Percentiles rank a stretch among this genome's conserved stretches.
These are phyloP conservation scores for Blastocystis sp. DNA, from an alignment of 352 stramenopile species.

Conservation along the genomic window DNA sequence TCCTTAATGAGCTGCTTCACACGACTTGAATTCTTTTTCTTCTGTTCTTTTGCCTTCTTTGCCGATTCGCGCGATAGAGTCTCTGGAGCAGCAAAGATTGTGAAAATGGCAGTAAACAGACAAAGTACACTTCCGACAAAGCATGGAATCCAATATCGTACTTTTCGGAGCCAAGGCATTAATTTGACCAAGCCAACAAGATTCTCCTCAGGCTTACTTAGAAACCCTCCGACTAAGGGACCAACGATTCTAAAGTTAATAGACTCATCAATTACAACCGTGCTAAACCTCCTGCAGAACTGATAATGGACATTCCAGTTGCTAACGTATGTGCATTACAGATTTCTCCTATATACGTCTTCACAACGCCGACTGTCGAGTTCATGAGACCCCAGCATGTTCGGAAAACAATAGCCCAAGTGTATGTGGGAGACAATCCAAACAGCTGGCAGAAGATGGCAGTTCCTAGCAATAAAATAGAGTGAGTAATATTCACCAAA, in stretches of 20 bases:
- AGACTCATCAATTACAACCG: neutral
- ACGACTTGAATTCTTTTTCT: constrained; percentile 1
- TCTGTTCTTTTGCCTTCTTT: neutral
- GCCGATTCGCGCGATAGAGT: neutral
- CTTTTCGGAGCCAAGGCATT: constrained; percentile 45
- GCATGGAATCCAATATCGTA: constrained; percentile 48
- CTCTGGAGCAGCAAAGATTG: neutral
- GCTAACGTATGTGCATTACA: constrained; percentile 25
- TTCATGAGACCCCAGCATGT: constrained; percentile 54
- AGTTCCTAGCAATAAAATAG: neutral
- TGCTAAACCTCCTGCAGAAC: constrained; percentile 22
- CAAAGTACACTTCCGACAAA: constrained; percentile 30
- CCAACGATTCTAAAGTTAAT: constrained; percentile 45
- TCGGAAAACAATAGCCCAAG: constrained; percentile 14
- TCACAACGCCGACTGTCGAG: constrained; percentile 51
- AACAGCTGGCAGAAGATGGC: constrained; percentile 14
- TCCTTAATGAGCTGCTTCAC: neutral
- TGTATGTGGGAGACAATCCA: constrained; percentile 27
- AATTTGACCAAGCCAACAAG: constrained; percentile 39
- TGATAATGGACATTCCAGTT: constrained; percentile 37
- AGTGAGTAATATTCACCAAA: neutral
- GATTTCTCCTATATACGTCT: constrained; percentile 57
- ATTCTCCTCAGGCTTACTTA: constrained; percentile 52
- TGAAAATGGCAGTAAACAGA: constrained; percentile 17
- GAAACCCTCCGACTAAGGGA: constrained; percentile 40